Base-by-base conservation (phyloP, 768 basidiomycete species). In the Erythrobasidium yunnanense region DNA sequence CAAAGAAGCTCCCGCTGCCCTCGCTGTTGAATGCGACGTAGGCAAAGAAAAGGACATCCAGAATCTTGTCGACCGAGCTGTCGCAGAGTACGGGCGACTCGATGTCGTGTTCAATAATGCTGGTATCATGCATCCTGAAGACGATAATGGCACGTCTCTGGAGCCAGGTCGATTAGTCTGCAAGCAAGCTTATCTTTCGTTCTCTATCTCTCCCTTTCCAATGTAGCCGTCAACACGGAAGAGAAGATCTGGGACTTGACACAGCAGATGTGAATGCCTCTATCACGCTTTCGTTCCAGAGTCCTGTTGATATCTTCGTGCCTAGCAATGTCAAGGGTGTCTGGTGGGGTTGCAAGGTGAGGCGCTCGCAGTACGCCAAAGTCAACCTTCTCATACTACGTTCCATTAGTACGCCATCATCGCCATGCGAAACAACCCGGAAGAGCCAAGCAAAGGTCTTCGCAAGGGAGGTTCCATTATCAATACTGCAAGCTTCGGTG, bases 311-410 rank as follows among this genome's bases (percentile, higher is more conserved):
- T 17, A 0, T 11, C 34, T 1, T 27, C 53, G 50, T n/a, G n/a
- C n/a, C n/a, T n/a, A 85, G 96, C 79, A 97, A 97, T 76, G 83
- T 93, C 74, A 99, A 97, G 78, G 95, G 95, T 55, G 95, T 97
- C 67, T 97, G 93, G 95, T 99, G 87, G 85, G 95, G 95, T 32
- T 92, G 87, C 81, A 97, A 69, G 55, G 50, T 55, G 6, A 6
- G 52, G 22, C 32, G 22, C 8, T 23, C 4, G 22, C 22, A 15
- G 17, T 23, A 11, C 11, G 7, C 23, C 8, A 30, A 8, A 27
- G 49, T 49, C 32, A n/a, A 50, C 53, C 30, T 25, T 34, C 22
- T 55, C 29, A 15, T 13, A 1, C 53, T 15, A 54, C 46, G n/a
- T n/a, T n/a, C n/a, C 1, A 1, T 4, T 29, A 96, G 78, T 86